Percentiles rank a stretch among this genome's conserved stretches.
phyloP scores from a whole-genome alignment of 768 basidiomycete genomes.

The Xerocomus brunneocitrinus region DNA sequence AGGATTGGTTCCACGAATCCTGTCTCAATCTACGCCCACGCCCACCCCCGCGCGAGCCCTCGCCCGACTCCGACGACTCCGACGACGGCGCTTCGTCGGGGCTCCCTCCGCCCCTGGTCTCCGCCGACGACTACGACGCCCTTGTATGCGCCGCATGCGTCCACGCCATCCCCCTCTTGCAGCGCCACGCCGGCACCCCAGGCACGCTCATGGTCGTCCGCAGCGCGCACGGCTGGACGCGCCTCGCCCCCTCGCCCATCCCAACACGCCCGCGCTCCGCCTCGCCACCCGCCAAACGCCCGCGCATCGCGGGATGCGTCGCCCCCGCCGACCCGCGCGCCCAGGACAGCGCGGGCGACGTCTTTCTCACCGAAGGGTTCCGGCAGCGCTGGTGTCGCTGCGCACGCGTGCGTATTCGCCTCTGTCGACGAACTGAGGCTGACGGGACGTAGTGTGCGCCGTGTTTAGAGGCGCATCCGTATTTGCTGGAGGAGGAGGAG shows the following conservation, averaged over 20 bases:
- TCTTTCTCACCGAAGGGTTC: constrained; percentile 73
- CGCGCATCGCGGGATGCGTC: constrained; percentile 43
- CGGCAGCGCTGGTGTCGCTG: constrained; percentile 81
- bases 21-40: constrained; percentile 76
- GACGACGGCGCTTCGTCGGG: constrained; percentile 60
- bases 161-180: constrained; percentile 46
- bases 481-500: constrained; percentile 72
- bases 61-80: constrained; percentile 18
- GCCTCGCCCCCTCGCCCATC: constrained; percentile 2
- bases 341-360: constrained; percentile 59
- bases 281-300: constrained; percentile 29
- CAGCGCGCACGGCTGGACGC: constrained; percentile 35
- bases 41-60: constrained; percentile 45
- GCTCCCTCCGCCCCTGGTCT: constrained; percentile 64
- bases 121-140: constrained; percentile 66
- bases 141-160: constrained; percentile 74
- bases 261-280: too few species aligned
- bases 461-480: constrained; percentile 49
- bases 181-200: constrained; percentile 61
- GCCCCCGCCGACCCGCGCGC: constrained; percentile 52
- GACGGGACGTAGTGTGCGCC: constrained; percentile 48
- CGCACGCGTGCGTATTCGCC: constrained; percentile 39
- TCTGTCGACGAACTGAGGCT: too few species aligned
- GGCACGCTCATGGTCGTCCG: constrained; percentile 68
- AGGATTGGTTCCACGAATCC: constrained; percentile 94